phyloP scores from a whole-genome alignment of 2,329 filamentous ascomycete genomes.

The Polychaeton citri region DNA sequence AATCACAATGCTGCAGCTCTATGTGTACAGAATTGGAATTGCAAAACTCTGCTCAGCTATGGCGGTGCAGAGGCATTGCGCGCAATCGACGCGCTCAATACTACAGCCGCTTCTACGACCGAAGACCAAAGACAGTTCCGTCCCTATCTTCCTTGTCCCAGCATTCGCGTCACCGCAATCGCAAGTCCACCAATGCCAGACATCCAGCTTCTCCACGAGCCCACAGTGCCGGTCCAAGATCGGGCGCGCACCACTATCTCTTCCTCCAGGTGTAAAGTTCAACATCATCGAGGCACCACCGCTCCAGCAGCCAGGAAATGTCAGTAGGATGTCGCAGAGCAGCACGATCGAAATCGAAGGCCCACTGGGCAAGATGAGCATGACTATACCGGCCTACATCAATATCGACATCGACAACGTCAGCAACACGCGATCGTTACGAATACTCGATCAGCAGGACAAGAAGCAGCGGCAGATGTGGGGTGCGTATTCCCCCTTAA shows the following conservation, averaged over 20 bases:
- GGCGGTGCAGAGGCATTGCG: constrained; percentile 11
- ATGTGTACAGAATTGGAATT: too few relatives aligned
- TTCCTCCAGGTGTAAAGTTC: constrained; percentile 75
- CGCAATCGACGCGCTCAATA: constrained; percentile 12
- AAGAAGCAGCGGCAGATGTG: constrained; percentile 87
- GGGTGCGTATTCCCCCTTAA: constrained; percentile 56
- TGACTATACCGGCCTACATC: constrained; percentile 70
- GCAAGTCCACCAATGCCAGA: constrained; percentile 14
- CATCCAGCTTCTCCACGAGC: constrained; percentile 58
- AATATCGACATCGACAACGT: constrained; percentile 54
- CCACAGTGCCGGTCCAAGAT: constrained; percentile 62
- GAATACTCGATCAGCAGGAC: constrained; percentile 52
- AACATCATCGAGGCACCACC: constrained; percentile 49
- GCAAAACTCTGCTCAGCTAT: constrained; percentile 7
- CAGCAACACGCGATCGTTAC: constrained; percentile 51
- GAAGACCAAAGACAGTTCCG: constrained; percentile 6
- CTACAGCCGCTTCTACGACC: constrained; percentile 5
- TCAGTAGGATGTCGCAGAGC: constrained; percentile 48
- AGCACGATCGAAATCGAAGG: constrained; percentile 63
- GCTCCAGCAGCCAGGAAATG: constrained; percentile 39
- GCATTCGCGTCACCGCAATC: constrained; percentile 46
- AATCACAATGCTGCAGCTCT: too few relatives aligned
- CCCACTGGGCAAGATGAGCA: constrained; percentile 64
- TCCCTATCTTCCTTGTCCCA: constrained; percentile 61
- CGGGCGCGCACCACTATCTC: constrained; percentile 63